A percentile compares a stretch with the other conserved stretches of the same genome.
phyloP scores from a whole-genome alignment of 371 early-diverging fungal species.

The Funneliformis caledonium region DNA sequence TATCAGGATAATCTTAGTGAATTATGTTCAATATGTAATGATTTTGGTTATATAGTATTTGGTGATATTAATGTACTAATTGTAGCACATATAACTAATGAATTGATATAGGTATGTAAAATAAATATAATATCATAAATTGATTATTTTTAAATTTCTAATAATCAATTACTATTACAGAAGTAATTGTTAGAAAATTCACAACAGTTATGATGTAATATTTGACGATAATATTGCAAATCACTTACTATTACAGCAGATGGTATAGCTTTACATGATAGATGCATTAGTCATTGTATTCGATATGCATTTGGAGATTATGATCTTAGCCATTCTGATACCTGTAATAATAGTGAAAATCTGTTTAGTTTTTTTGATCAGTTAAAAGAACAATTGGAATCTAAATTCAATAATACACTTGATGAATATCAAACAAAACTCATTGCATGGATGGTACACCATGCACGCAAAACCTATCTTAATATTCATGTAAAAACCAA shows the following conservation, averaged over 20 bases:
- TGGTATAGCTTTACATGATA: not conserved
- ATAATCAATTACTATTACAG: too few relatives aligned
- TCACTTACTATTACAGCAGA: not conserved
- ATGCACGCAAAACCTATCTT: constrained; percentile 20
- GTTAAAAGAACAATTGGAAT: not conserved
- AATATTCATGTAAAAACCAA: constrained; percentile 9
- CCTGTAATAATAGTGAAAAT: not conserved
- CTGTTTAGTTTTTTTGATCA: constrained; percentile 1
- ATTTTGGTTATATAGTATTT: constrained; percentile 3
- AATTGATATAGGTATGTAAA: not conserved
- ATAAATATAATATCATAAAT: too few relatives aligned
- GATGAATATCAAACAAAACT: not conserved
- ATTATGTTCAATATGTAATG: constrained; percentile 8
- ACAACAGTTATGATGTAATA: not conserved
- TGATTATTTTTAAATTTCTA: too few relatives aligned
- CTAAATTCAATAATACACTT: not conserved
- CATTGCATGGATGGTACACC: not conserved
- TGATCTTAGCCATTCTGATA: constrained; percentile 2
- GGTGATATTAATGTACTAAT: not conserved
- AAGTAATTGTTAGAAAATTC: not conserved
- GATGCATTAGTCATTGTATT: constrained; percentile 1
- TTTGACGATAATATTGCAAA: not conserved
- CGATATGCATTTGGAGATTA: not conserved
- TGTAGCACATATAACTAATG: not conserved
- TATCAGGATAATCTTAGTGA: not conserved